These are phyloP conservation scores for Penicillium verhagenii DNA, from an alignment of 495 filamentous ascomycete genomes.

Conservation along the genomic window DNA sequence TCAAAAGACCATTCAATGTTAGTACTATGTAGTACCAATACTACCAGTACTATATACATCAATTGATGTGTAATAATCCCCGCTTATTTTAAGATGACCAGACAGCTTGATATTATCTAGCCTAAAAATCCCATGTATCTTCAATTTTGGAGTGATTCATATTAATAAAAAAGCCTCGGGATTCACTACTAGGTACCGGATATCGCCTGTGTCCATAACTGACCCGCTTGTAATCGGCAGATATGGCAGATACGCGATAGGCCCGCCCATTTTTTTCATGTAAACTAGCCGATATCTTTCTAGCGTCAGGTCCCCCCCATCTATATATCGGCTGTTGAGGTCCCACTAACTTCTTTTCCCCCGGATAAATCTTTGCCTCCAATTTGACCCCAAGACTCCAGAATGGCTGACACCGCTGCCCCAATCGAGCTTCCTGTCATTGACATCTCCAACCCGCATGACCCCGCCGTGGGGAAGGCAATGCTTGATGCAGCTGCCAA, in stretches of 20 bases:
- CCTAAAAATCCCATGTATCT: no score
- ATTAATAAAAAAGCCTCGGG: no score
- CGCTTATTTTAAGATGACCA: no score
- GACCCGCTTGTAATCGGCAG: slow-evolving; percentile 1
- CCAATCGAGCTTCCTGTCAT: slow-evolving; percentile 73
- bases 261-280: slow-evolving; percentile 9
- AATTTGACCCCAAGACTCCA: slow-evolving; percentile 4
- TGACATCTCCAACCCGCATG: slow-evolving; percentile 61
- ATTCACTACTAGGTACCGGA: no score
- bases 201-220: slow-evolving; percentile 12
- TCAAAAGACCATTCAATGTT: no score
- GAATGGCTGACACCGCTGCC: slow-evolving; percentile 39
- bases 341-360: background rate
- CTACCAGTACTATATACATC: no score
- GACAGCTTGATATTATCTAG: no score
- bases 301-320: no score
- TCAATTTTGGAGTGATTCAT: no score
- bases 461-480: slow-evolving; percentile 60
- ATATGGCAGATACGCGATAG: slow-evolving; percentile 21
- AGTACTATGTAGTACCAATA: no score
- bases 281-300: slow-evolving; percentile 14
- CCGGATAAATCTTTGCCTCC: slow-evolving; percentile 16
- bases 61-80: no score
- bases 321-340: background rate
- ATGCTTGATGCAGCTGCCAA: slow-evolving; percentile 77